Evolutionary conservation across 176 grass and related monocot genomes (phyloP), one percentile per base, ranked within the genome.

Genomic region (Triticum turgidum): DNA sequence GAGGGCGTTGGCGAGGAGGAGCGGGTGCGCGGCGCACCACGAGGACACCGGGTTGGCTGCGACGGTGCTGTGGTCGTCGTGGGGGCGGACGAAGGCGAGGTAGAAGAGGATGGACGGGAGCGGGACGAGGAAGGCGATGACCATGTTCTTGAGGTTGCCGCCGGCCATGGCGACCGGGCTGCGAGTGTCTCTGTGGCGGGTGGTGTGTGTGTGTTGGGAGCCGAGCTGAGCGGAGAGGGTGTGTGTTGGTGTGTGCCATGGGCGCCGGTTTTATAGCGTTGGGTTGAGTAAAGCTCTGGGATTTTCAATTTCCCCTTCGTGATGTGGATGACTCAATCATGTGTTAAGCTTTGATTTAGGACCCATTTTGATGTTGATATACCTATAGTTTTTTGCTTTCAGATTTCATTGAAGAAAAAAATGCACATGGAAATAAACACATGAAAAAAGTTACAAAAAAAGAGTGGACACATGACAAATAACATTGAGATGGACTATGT

Each of bases 21-120:
- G 86, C 47, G 96, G 93, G 74, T 98, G 86, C 3, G 78, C 73
- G 71, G 81, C 81, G 90, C 96, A 98, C 90, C 93, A 98, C 0
- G 85, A 90, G 80, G 84, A 82, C 79, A 83, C 30, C 5, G 69
- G 1, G 71, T 11, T 2, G 38, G 38, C 37, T 38, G 37, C 6
- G 37, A 38, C 5, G 15, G 2, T 1, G 44, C 0, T 56, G 34
- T 33, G 49, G 17, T 7, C 7, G 20, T 38, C 17, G 1, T 52
- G 38, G 47, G 76, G 70, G 76, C 71, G 81, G 84, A 94, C 91
- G 80, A 91, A 90, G 45, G 78, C 86, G 88, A 94, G 82, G 74
- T 91, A 95, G 83, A 98, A 96, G 84, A 98, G 29, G 83, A 96
- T 42, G 84, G 96, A 98, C 33, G 96, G 94, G 76, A 98, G 90